These are phyloP conservation scores for Sherardia arvensis DNA, from an alignment of 257 asterid species.

Conservation along the genomic window DNA sequence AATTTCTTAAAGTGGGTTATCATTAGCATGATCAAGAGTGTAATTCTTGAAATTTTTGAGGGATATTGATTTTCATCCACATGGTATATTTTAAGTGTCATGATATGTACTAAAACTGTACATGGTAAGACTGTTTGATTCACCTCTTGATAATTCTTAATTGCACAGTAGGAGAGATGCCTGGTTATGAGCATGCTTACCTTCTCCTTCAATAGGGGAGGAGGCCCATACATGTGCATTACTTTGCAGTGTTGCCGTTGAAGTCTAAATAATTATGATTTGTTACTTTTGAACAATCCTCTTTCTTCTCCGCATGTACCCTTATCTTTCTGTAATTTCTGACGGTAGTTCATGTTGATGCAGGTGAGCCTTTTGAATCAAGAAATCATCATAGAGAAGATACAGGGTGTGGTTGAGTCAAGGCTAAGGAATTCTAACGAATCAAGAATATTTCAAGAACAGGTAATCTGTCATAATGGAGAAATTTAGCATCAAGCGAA, in stretches of 20 bases:
- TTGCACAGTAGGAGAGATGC: background rate
- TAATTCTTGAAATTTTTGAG: background rate
- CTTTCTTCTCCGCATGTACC: background rate
- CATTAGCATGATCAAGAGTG: background rate
- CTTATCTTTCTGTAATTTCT: background rate
- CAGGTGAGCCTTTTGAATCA: slow-evolving; percentile 97
- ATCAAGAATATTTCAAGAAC: slow-evolving; percentile 80
- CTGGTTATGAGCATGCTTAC: background rate
- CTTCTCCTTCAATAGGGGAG: slow-evolving; percentile 4
- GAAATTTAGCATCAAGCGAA: background rate
- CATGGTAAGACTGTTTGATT: background rate
- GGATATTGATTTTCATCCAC: background rate
- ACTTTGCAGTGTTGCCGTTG: background rate
- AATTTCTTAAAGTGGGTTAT: background rate
- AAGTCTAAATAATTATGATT: background rate
- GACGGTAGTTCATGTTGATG: slow-evolving; percentile 8
- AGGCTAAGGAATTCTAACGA: slow-evolving; percentile 80
- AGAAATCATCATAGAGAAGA: slow-evolving; percentile 78
- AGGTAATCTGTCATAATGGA: slow-evolving; percentile 37
- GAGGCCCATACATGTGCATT: slow-evolving; percentile 1
- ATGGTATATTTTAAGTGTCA: background rate
- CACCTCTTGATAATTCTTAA: background rate
- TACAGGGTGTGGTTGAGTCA: slow-evolving; percentile 66
- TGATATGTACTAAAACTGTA: background rate
- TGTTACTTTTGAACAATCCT: background rate